Percentiles rank a stretch among this genome's conserved stretches.
These are phyloP conservation scores for Mycena sp. DNA, from an alignment of 1,284 basidiomycete species.

Conservation along the genomic window DNA sequence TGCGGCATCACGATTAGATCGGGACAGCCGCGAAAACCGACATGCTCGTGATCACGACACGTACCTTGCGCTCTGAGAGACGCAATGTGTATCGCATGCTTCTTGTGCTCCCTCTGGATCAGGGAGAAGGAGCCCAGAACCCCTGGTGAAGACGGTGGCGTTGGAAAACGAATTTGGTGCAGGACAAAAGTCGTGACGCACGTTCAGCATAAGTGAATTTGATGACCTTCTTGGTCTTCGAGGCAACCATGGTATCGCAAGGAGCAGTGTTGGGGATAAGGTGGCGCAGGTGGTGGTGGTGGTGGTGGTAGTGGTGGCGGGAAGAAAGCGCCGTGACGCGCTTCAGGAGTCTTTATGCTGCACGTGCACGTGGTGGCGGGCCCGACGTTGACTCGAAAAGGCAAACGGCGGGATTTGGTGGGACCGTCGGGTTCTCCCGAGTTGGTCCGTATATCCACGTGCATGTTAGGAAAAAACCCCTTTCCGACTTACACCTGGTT, in stretches of 20 bases:
- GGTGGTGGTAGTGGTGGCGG: slow-evolving; percentile 8
- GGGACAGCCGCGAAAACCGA: no score
- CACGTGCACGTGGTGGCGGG: neutral
- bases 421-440: no score
- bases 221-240: slow-evolving; percentile 43
- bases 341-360: neutral
- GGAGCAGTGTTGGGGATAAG: neutral
- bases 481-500: no score
- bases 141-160: slow-evolving; percentile 40
- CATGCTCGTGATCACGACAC: no score
- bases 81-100: slow-evolving; percentile 55
- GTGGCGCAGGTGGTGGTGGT: neutral
- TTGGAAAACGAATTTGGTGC: neutral
- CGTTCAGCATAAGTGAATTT: slow-evolving; percentile 58
- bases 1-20: neutral
- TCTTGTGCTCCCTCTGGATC: slow-evolving; percentile 54
- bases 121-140: slow-evolving; percentile 56
- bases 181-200: slow-evolving; percentile 43
- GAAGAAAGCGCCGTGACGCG: slow-evolving; percentile 19
- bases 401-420: neutral
- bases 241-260: slow-evolving; percentile 41
- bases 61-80: slow-evolving; percentile 56
- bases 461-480: no score
- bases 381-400: neutral
- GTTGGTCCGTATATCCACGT: no score